phyloP scores from a whole-genome alignment of 2,329 filamentous ascomycete genomes.

The Claviceps maximensis region DNA sequence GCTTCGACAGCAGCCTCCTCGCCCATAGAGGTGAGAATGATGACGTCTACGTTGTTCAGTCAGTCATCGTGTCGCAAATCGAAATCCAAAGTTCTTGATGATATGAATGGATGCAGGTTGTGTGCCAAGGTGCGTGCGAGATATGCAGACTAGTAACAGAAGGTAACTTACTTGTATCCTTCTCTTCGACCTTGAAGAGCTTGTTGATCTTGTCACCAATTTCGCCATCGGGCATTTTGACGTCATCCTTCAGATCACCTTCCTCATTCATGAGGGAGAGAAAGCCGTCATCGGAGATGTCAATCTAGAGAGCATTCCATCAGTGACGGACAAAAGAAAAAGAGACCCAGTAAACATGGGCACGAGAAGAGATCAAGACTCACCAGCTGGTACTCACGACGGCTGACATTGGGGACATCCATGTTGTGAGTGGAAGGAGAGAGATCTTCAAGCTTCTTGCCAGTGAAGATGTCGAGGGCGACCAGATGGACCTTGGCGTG shows the following conservation, averaged over 20 bases:
- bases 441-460: slow-evolving; percentile 99
- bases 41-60: slow-evolving; percentile 51
- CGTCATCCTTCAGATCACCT: slow-evolving; percentile 84
- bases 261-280: slow-evolving; percentile 85
- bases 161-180: slow-evolving; percentile 75
- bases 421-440: slow-evolving; percentile 96
- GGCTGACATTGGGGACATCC: slow-evolving; percentile 90
- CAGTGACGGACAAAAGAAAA: neutral
- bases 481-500: slow-evolving; percentile 99
- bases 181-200: slow-evolving; percentile 71
- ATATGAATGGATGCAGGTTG: too few relatives aligned
- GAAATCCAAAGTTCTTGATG: neutral
- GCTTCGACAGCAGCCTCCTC: slow-evolving; percentile 85
- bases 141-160: neutral
- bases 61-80: neutral
- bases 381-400: slow-evolving; percentile 89
- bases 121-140: neutral
- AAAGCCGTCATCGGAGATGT: slow-evolving; percentile 88
- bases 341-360: neutral
- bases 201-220: slow-evolving; percentile 74
- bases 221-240: slow-evolving; percentile 83
- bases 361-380: slow-evolving; percentile 23
- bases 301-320: slow-evolving; percentile 44
- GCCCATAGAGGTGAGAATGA: slow-evolving; percentile 90
- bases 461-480: slow-evolving; percentile 97